A percentile compares a stretch with the other conserved stretches of the same genome.
phyloP scores from a whole-genome alignment of 345 rosid species.

The Sonneratia alba region DNA sequence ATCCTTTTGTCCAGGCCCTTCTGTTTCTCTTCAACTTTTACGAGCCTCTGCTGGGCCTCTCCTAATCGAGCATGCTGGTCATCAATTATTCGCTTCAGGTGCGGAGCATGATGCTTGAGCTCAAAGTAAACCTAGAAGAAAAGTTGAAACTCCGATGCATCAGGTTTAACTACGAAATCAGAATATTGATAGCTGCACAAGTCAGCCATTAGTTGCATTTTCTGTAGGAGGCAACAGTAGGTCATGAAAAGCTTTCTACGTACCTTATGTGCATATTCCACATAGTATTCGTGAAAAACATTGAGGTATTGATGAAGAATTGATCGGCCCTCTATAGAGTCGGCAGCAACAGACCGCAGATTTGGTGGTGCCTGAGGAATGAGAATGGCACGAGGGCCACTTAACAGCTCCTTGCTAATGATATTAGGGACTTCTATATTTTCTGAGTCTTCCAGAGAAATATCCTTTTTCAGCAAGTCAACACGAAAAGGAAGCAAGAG shows the following conservation, averaged over 20 bases:
- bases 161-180: neutral
- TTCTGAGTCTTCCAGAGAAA: constrained; percentile 28
- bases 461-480: constrained; percentile 27
- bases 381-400: constrained; percentile 70
- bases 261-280: constrained; percentile 96
- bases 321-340: constrained; percentile 84
- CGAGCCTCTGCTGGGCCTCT: constrained; percentile 54
- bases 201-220: neutral
- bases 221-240: neutral
- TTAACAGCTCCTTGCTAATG: constrained; percentile 83
- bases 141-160: neutral
- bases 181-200: neutral
- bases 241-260: neutral
- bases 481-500: constrained; percentile 64
- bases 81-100: constrained; percentile 63
- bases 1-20: constrained; percentile 47
- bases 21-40: constrained; percentile 62
- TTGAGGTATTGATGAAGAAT: constrained; percentile 78
- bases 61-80: constrained; percentile 55
- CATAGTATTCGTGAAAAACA: constrained; percentile 89
- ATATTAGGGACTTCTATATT: constrained; percentile 41
- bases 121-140: constrained; percentile 62
- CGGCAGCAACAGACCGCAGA: constrained; percentile 65
- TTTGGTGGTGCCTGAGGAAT: constrained; percentile 69
- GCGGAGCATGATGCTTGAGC: constrained; percentile 85